Evolutionary conservation across 345 rosid genomes (phyloP), one percentile per base, ranked within the genome.

Genomic region (Ricinus communis): DNA sequence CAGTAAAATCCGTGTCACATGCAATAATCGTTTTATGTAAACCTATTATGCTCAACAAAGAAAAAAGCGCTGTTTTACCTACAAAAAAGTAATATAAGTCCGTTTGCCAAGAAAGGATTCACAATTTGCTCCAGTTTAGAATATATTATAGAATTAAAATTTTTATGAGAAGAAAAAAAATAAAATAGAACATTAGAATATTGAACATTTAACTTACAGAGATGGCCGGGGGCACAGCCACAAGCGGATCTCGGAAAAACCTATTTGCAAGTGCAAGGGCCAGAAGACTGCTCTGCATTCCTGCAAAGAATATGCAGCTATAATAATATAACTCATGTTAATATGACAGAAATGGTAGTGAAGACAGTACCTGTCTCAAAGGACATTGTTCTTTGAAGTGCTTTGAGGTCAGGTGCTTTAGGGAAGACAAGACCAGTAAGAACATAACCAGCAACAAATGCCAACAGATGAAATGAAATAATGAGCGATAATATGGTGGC

Each of bases 271-370:
- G 88, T 6, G 98, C 89, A 40, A 94, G 90, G 36, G 96, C 98
- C 55, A 91, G 74, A 76, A 91, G 98, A 74, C 98, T 94, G 84
- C 98, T 94, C 78, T 94, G 98, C 98, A 94, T 94, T 65, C 98
- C 98, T 93, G 79, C 52, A 66, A 74, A 21, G 43, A 43, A 54
- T 46, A 24, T 46, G 3, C 25, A 61, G 79, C 56, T 28, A 55
- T 58, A 49, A 47, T 36, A 36, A 67, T 64, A 19, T 15, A 19
- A 33, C 27, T 15, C 54, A n/a, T 2, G 19, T 28, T 24, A 58
- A 74, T 36, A 13, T 50, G 12, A 55, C 24, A 49, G n/a, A 5
- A 18, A 22, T 12, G 28, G 46, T 51, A 10, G n/a, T 0, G 25
- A 50, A 57, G 38, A 31, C 5, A n/a, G 15, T 71, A 90, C 97